These are phyloP conservation scores for Globisporangium canariense DNA, from an alignment of 352 stramenopile genomes.

Conservation along the genomic window DNA sequence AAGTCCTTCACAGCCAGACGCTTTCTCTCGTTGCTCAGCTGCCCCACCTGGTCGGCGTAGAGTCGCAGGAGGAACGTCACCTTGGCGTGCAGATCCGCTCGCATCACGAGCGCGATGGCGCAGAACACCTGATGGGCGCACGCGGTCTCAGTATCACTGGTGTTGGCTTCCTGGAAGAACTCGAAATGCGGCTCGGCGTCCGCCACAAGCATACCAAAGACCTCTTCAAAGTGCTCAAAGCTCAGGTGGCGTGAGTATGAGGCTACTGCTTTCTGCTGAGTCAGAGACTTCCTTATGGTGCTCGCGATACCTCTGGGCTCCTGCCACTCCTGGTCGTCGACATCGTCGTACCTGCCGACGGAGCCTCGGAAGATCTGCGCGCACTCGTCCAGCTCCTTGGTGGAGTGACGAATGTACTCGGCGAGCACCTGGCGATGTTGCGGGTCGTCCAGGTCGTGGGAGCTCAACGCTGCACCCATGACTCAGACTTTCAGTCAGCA, in stretches of 20 bases:
- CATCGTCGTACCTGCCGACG: constrained; percentile 26
- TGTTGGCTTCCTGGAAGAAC: constrained; percentile 42
- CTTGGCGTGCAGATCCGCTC: constrained; percentile 52
- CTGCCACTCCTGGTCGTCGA: constrained; percentile 5
- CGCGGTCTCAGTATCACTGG: constrained; percentile 21
- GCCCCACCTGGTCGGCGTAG: constrained; percentile 44
- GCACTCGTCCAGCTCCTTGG: constrained; percentile 50
- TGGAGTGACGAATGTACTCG: constrained; percentile 52
- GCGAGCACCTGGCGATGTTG: constrained; percentile 39
- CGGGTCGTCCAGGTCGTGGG: constrained; percentile 17
- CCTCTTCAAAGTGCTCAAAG: constrained; percentile 58
- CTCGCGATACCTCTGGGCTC: background rate
- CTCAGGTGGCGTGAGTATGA: constrained; percentile 48
- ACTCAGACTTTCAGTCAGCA: background rate
- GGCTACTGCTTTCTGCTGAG: constrained; percentile 1
- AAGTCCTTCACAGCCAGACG: constrained; percentile 45
- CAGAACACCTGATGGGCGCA: constrained; percentile 63
- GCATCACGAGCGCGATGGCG: constrained; percentile 47
- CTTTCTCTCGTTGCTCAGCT: constrained; percentile 40
- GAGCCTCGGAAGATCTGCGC: constrained; percentile 46
- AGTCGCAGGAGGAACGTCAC: constrained; percentile 54
- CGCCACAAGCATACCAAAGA: constrained; percentile 70
- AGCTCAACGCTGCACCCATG: constrained; percentile 27
- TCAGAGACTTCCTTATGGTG: background rate
- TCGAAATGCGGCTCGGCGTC: constrained; percentile 64